A percentile compares a stretch with the other conserved stretches of the same genome.
Conservation (phyloP, 352 stramenopile genomes). For the Phytophthora sp. region DNA sequence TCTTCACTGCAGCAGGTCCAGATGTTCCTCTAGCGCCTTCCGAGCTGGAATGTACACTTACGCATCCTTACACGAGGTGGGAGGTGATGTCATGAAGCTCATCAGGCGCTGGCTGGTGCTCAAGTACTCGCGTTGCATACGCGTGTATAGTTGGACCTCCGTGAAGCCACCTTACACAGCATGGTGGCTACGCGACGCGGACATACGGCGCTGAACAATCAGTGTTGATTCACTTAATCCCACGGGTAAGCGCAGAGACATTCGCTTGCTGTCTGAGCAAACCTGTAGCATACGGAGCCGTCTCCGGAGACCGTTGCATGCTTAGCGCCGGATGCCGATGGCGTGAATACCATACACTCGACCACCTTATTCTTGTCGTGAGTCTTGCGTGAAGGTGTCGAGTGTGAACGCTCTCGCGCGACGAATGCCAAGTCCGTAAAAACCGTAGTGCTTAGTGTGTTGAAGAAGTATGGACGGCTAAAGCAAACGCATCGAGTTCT, state of each 20-base stretch:
- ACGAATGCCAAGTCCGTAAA: neutral
- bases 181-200: constrained; percentile 13
- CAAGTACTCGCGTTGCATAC: neutral
- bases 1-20: constrained; percentile 17
- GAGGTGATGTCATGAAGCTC: constrained; percentile 14
- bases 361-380: constrained; percentile 28
- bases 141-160: constrained; percentile 22
- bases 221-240: constrained; percentile 20
- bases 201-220: constrained; percentile 37
- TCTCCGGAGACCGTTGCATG: constrained; percentile 28
- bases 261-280: constrained; percentile 14
- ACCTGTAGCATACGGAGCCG: constrained; percentile 26
- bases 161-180: constrained; percentile 24
- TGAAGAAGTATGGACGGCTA: neutral
- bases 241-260: constrained; percentile 29
- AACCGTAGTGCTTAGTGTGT: neutral
- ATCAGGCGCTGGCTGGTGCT: constrained; percentile 6
- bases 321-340: constrained; percentile 32
- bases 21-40: constrained; percentile 32
- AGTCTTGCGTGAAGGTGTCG: constrained; percentile 17
- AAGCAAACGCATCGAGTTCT: constrained; percentile 23
- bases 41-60: constrained; percentile 16
- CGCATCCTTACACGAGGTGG: constrained; percentile 1
- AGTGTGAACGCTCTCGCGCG: too few relatives aligned
- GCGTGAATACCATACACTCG: constrained; percentile 24